These are phyloP conservation scores for Macrotyloma uniflorum DNA, from an alignment of 306 rosid species.

Conservation along the genomic window DNA sequence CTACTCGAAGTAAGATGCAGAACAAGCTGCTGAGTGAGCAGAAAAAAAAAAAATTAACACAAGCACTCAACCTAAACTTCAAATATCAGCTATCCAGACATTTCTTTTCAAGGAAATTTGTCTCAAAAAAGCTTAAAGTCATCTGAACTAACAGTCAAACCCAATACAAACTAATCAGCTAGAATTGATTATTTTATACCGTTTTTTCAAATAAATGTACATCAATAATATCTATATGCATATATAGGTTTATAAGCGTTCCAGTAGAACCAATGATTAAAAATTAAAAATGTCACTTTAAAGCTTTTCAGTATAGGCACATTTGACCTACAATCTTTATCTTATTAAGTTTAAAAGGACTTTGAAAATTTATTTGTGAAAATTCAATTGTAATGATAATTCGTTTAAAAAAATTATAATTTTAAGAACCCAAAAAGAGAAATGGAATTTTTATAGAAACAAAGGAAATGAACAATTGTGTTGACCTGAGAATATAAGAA, in stretches of 20 bases:
- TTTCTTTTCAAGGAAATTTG: constrained; percentile 5
- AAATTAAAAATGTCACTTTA: not conserved
- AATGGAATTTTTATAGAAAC: not conserved
- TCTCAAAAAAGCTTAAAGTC: not conserved
- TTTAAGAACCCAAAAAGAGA: not conserved
- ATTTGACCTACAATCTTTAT: not conserved
- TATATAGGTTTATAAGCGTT: not conserved
- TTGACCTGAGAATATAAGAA: not conserved
- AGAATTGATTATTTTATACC: not conserved
- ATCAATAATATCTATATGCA: not conserved
- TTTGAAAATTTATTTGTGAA: not conserved
- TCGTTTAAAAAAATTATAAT: not conserved
- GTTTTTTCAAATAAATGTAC: not conserved
- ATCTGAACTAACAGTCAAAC: not conserved
- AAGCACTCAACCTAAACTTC: constrained; percentile 7
- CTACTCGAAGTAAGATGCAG: constrained; percentile 6
- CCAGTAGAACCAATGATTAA: not conserved
- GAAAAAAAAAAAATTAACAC: not conserved
- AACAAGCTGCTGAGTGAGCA: constrained; percentile 3
- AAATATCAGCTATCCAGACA: constrained; percentile 9
- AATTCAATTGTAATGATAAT: not conserved
- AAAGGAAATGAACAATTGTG: not conserved
- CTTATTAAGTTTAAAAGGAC: not conserved
- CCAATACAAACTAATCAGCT: not conserved
- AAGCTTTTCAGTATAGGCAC: not conserved